Base-by-base conservation (phyloP, 2,329 filamentous ascomycete species). In the Zalaria obscura region DNA sequence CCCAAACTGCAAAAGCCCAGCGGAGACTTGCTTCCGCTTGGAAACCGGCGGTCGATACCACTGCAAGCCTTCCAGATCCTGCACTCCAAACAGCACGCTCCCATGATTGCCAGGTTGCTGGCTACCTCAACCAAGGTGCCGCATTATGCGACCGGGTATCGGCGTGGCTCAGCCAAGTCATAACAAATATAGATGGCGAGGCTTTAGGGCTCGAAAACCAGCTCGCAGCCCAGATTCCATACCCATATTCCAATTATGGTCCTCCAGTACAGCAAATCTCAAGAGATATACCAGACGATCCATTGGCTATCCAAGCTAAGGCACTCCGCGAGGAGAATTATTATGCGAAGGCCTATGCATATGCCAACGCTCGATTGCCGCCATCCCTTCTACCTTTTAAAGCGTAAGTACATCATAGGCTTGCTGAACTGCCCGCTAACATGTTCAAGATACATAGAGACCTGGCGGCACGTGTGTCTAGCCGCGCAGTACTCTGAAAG, bases 331-430 rank as follows among this genome's bases (percentile, higher is more conserved):
- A 68, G 7, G 68, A 68, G 5, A 75, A 71, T 46, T 77, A 79
- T 54, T 85, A 87, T 50, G 71, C 77, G 9, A 93, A 91, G 57
- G 81, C 85, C 9, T 80, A 86, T 52, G 62, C 78, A 1, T 93
- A 93, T 55, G 70, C 75, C 36, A 93, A 93, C 56, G 83, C 85
- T 2, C 76, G 73, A 43, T 64, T 93, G 4, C 81, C 84, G 0
- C 64, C 70, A 31, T 66, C 80, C 45, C 65, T 93, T 2, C 75
- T 78, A 1, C 73, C 76, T 0, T 68, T 91, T 38, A 76, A 73
- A 51, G 63, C 89, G 35, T 32, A 32, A 32, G 29, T 32, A 7
- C n/a, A 7, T 18, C 18, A 18, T 2, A 18, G 18, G 18, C 18
- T 18, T 18, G 18, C 18, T 18, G 18, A 18, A 18, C 18, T 18